phyloP scores from a whole-genome alignment of 2,329 filamentous ascomycete species.

The Apiospora arundinis region DNA sequence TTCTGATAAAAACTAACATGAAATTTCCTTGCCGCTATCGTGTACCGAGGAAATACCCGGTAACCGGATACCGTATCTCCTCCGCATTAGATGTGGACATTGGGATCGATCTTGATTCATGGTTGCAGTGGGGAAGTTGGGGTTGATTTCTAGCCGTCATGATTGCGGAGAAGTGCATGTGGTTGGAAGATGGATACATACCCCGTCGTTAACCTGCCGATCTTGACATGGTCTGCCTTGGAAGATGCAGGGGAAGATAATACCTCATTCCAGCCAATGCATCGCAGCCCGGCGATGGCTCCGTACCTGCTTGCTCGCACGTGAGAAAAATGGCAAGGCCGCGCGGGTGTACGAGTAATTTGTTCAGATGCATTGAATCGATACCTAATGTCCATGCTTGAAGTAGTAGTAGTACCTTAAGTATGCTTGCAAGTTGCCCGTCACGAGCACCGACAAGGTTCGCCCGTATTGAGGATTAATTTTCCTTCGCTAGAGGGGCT shows the following conservation, averaged over 20 bases:
- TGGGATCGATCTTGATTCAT: conserved; percentile 9
- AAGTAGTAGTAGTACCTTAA: too few species aligned
- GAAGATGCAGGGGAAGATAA: neutral
- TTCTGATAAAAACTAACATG: neutral
- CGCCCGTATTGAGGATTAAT: neutral
- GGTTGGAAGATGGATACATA: neutral
- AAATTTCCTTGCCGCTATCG: neutral
- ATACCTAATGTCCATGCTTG: neutral
- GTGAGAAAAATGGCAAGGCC: neutral
- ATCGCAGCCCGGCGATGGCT: neutral
- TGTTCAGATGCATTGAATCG: neutral
- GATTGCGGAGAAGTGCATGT: conserved; percentile 15
- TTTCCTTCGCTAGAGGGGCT: neutral
- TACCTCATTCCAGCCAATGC: conserved; percentile 1
- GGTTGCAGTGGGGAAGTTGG: neutral
- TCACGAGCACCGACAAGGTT: neutral
- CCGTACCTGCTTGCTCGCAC: neutral
- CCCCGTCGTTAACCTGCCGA: neutral
- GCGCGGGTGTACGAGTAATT: neutral
- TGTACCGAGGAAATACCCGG: conserved; percentile 9
- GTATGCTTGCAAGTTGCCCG: too few species aligned
- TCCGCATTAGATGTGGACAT: neutral
- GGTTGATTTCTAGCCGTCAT: neutral
- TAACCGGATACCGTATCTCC: neutral
- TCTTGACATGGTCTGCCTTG: conserved; percentile 16